Percentiles rank a stretch among this genome's conserved stretches.
Conservation (phyloP, 1,284 basidiomycete genomes). For the Fistulinella cinereoalba region DNA sequence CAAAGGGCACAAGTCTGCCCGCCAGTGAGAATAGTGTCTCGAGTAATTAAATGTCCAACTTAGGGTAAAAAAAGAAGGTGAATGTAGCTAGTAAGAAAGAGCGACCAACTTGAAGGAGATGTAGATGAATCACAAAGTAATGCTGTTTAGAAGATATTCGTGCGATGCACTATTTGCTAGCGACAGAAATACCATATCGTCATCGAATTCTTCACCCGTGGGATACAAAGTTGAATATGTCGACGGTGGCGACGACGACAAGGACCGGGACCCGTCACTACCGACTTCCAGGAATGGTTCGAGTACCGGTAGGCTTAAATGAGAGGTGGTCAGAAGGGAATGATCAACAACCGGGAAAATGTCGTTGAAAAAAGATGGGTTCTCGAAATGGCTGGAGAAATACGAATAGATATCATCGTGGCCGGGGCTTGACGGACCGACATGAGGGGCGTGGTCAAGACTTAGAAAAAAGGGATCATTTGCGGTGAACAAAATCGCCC, state of each 20-base stretch:
- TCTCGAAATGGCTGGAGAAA: slow-evolving; percentile 2
- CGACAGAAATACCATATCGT: slow-evolving; percentile 9
- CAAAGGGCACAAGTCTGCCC: too few relatives aligned
- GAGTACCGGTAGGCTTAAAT: slow-evolving; percentile 9
- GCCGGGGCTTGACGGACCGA: slow-evolving; percentile 1
- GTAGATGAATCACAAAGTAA: slow-evolving; percentile 12
- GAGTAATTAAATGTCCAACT: too few relatives aligned
- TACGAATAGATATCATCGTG: slow-evolving; percentile 8
- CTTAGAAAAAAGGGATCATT: slow-evolving; percentile 2
- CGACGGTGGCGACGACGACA: slow-evolving; percentile 30
- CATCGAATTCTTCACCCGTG: slow-evolving; percentile 4
- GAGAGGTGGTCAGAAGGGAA: slow-evolving; percentile 9
- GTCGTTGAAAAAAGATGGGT: slow-evolving; percentile 6
- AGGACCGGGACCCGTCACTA: slow-evolving; percentile 17
- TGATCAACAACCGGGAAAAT: slow-evolving; percentile 6
- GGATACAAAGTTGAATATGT: slow-evolving; percentile 15
- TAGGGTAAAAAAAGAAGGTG: too few relatives aligned
- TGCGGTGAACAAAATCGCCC: slow-evolving; percentile 1
- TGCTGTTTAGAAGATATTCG: slow-evolving; percentile 12
- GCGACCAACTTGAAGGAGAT: too few relatives aligned
- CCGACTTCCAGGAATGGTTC: slow-evolving; percentile 15
- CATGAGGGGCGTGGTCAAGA: slow-evolving; percentile 5
- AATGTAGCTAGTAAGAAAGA: too few relatives aligned
- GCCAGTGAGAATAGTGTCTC: too few relatives aligned
- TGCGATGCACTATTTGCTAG: slow-evolving; percentile 8